Percentiles rank a stretch among this genome's conserved stretches.
phyloP scores from a whole-genome alignment of 805 yeast species.

The Candida silvicultrix region DNA sequence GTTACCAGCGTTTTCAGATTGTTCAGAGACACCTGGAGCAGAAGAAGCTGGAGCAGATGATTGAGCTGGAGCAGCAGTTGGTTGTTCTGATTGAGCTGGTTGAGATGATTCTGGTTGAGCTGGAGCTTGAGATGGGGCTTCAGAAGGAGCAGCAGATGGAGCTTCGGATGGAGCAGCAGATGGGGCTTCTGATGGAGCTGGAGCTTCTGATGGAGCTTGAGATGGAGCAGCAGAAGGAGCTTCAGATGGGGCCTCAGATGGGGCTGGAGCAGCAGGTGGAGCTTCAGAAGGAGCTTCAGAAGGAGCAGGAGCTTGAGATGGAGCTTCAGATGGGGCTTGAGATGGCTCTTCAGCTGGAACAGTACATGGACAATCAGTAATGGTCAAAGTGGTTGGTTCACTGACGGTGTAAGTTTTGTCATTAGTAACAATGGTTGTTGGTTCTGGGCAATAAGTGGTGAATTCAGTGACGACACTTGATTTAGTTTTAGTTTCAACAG shows the following conservation, averaged over 20 bases:
- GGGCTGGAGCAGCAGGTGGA: conserved; percentile 15
- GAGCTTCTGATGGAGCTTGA: not conserved
- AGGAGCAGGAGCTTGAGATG: not conserved
- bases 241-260: conserved; percentile 42
- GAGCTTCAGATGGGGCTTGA: conserved; percentile 15
- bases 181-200: conserved; percentile 39
- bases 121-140: not conserved
- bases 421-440: conserved; percentile 62
- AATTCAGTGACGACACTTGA: conserved; percentile 26
- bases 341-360: conserved; percentile 16
- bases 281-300: not conserved
- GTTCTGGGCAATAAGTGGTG: conserved; percentile 79
- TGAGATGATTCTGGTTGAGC: not conserved
- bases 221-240: conserved; percentile 2
- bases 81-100: not conserved
- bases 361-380: conserved; percentile 87
- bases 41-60: conserved; percentile 29
- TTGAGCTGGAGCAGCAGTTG: conserved; percentile 28
- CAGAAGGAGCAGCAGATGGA: not conserved
- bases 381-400: conserved; percentile 71
- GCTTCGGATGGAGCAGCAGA: not conserved
- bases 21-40: conserved; percentile 1
- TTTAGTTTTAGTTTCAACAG: conserved; percentile 31
- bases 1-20: not conserved
- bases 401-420: conserved; percentile 67